Evolutionary conservation across 306 rosid species (phyloP).

Genomic region (Cucurbita ficifolia): DNA sequence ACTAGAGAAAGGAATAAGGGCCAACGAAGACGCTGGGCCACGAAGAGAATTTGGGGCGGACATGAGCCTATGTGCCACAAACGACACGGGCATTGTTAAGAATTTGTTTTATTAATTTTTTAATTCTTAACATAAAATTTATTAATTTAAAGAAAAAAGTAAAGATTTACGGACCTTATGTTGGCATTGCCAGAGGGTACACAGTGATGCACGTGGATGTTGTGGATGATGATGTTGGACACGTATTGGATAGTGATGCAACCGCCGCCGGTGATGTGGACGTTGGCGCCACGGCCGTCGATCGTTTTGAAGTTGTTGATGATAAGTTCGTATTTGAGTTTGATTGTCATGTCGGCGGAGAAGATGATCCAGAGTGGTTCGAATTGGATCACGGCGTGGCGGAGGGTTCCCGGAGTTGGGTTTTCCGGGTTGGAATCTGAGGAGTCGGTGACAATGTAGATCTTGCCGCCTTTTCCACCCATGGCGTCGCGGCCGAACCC

Average conservation of each 20-base stretch:
- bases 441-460: constrained; percentile 57
- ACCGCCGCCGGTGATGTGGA: constrained; percentile 47
- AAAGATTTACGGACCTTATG: constrained; percentile 13
- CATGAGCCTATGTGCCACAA: no score
- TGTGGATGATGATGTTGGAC: constrained; percentile 49
- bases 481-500: constrained; percentile 50
- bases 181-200: constrained; percentile 45
- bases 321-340: constrained; percentile 43
- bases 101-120: no score
- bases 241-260: constrained; percentile 55
- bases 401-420: constrained; percentile 57
- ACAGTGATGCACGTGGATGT: constrained; percentile 50
- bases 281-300: constrained; percentile 55
- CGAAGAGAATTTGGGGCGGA: no score
- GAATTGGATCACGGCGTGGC: constrained; percentile 61
- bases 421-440: constrained; percentile 39
- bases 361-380: constrained; percentile 59
- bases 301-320: constrained; percentile 55
- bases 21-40: accelerated
- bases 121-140: no score
- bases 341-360: constrained; percentile 39
- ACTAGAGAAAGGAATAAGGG: no score
- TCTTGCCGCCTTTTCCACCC: constrained; percentile 62
- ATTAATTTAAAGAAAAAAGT: no score
- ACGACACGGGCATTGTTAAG: no score